phyloP scores from a whole-genome alignment of 805 yeast species.

The Schwanniomyces sp. region DNA sequence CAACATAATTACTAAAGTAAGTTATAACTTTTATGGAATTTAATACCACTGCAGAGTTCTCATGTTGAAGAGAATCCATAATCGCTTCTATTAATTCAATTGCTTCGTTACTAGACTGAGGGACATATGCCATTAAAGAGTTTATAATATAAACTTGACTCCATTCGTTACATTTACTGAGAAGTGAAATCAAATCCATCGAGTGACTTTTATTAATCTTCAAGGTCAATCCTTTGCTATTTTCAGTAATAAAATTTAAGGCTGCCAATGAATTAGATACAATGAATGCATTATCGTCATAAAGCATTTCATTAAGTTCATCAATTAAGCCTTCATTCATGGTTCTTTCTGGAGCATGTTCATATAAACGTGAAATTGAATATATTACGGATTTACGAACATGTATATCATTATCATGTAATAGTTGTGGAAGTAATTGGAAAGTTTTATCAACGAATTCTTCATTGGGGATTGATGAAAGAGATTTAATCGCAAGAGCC shows the following conservation, averaged over 20 bases:
- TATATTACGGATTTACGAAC: constrained; percentile 71
- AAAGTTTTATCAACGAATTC: constrained; percentile 52
- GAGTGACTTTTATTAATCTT: constrained; percentile 51
- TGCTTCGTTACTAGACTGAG: constrained; percentile 68
- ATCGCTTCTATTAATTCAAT: constrained; percentile 60
- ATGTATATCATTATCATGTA: constrained; percentile 51
- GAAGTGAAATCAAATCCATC: constrained; percentile 29
- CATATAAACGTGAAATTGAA: constrained; percentile 67
- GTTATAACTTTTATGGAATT: constrained; percentile 72
- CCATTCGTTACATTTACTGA: constrained; percentile 61
- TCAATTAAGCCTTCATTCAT: constrained; percentile 44
- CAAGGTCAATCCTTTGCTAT: constrained; percentile 47
- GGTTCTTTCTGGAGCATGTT: constrained; percentile 49
- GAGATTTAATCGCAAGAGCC: constrained; percentile 62
- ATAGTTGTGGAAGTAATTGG: constrained; percentile 30
- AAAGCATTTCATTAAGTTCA: constrained; percentile 50
- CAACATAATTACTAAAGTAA: constrained; percentile 72
- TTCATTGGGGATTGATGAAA: constrained; percentile 57
- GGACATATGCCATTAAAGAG: constrained; percentile 67
- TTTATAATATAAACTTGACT: constrained; percentile 66
- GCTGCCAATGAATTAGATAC: constrained; percentile 74
- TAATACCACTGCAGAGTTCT: constrained; percentile 76
- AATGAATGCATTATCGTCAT: constrained; percentile 58
- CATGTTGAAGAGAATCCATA: constrained; percentile 74
- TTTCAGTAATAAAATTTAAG: constrained; percentile 62